phyloP scores from a whole-genome alignment of 768 basidiomycete species.

The Cubamyces sp. region DNA sequence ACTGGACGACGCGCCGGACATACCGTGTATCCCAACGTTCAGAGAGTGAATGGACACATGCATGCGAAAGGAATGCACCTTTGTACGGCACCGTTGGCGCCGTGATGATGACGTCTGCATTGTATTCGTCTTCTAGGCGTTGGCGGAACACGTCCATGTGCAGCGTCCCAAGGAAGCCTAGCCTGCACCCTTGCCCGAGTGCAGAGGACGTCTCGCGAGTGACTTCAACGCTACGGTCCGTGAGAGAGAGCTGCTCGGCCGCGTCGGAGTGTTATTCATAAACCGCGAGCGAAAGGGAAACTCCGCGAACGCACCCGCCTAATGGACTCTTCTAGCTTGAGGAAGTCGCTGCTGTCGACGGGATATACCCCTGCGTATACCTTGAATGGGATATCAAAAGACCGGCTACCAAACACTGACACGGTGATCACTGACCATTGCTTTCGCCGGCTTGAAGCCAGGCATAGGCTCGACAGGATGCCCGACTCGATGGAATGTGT shows the following conservation, averaged over 20 bases:
- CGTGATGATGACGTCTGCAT: slow-evolving; percentile 92
- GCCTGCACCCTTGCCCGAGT: slow-evolving; percentile 90
- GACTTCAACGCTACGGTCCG: slow-evolving; percentile 86
- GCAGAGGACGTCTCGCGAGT: slow-evolving; percentile 93
- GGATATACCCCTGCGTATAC: slow-evolving; percentile 97
- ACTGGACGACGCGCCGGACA: slow-evolving; percentile 50
- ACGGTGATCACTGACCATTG: slow-evolving; percentile 68
- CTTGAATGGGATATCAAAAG: slow-evolving; percentile 41
- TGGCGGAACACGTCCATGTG: slow-evolving; percentile 98
- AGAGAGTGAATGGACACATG: background rate
- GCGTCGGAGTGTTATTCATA: slow-evolving; percentile 1
- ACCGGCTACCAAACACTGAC: background rate
- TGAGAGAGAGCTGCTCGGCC: slow-evolving; percentile 68
- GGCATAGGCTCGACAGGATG: slow-evolving; percentile 80
- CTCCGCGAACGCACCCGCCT: slow-evolving; percentile 61
- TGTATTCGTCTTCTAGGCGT: slow-evolving; percentile 94
- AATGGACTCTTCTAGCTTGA: slow-evolving; percentile 95
- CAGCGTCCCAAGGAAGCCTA: slow-evolving; percentile 93
- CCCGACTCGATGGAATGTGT: slow-evolving; percentile 83
- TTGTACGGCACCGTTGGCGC: slow-evolving; percentile 96
- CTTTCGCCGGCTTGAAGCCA: slow-evolving; percentile 89
- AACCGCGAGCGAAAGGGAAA: slow-evolving; percentile 7
- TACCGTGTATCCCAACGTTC: slow-evolving; percentile 3
- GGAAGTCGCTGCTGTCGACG: slow-evolving; percentile 87
- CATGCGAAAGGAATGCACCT: slow-evolving; percentile 45